phyloP scores from a whole-genome alignment of 1,284 basidiomycete genomes.

The Apiotrichum akiyoshidainum region DNA sequence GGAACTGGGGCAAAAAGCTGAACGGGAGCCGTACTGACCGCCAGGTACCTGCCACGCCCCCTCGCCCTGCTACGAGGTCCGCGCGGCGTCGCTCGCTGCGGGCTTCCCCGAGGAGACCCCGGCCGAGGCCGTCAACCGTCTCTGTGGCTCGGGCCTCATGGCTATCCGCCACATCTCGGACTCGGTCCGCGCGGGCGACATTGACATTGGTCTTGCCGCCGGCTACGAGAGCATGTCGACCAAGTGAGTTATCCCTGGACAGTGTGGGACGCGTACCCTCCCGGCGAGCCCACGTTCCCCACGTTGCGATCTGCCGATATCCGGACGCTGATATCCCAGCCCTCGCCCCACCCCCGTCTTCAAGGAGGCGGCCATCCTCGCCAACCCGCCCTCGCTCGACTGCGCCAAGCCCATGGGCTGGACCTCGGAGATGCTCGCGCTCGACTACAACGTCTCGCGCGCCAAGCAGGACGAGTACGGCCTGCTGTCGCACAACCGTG shows the following conservation, averaged over 20 bases:
- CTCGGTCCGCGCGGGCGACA: conserved; percentile 66
- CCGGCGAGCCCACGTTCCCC: background rate
- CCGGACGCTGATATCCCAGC: conserved; percentile 48
- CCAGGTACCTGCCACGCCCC: conserved; percentile 20
- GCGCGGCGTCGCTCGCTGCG: conserved; percentile 22
- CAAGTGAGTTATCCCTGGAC: conserved; percentile 57
- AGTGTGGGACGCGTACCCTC: conserved; percentile 43
- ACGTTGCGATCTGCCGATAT: conserved; percentile 5
- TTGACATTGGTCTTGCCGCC: conserved; percentile 68
- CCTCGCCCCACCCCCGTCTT: conserved; percentile 69
- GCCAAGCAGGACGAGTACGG: conserved; percentile 78
- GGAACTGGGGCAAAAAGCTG: background rate
- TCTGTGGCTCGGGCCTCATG: conserved; percentile 78
- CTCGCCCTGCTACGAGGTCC: conserved; percentile 23
- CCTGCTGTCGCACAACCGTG: conserved; percentile 73
- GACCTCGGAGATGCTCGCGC: conserved; percentile 83
- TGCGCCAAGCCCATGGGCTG: conserved; percentile 87
- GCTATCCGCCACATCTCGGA: conserved; percentile 65
- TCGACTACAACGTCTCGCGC: conserved; percentile 69
- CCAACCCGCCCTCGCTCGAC: conserved; percentile 62
- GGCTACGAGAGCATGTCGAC: conserved; percentile 79
- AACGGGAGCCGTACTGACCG: background rate
- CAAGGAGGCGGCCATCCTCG: conserved; percentile 71
- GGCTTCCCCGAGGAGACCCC: conserved; percentile 59
- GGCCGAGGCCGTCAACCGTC: conserved; percentile 72